Percentiles rank a stretch among this genome's conserved stretches.
These are phyloP conservation scores for Pichia pseudocactophila DNA, from an alignment of 805 yeast species.

Conservation along the genomic window DNA sequence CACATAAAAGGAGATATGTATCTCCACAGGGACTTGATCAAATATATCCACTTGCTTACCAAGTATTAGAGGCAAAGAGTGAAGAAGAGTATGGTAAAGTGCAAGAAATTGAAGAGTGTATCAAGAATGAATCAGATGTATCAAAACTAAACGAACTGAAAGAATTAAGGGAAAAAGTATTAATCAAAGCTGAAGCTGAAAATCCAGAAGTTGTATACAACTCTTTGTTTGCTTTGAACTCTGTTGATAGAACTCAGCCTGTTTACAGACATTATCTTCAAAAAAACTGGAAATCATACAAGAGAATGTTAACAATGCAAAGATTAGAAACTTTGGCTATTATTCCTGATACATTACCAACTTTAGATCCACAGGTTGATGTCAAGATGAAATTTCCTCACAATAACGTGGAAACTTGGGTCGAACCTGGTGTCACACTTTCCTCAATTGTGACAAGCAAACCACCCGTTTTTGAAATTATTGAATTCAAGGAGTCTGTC, in stretches of 20 bases:
- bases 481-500: constrained; percentile 53
- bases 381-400: constrained; percentile 68
- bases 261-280: constrained; percentile 66
- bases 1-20: constrained; percentile 43
- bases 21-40: constrained; percentile 65
- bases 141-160: constrained; percentile 12
- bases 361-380: constrained; percentile 71
- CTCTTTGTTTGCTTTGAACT: constrained; percentile 36
- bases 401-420: constrained; percentile 48
- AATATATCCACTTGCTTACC: constrained; percentile 63
- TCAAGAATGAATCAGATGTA: constrained; percentile 18
- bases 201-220: constrained; percentile 85
- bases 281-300: constrained; percentile 63
- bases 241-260: constrained; percentile 62
- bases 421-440: constrained; percentile 69
- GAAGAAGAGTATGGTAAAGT: constrained; percentile 32
- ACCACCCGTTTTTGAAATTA: constrained; percentile 71
- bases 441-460: constrained; percentile 65
- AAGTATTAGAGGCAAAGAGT: constrained; percentile 42
- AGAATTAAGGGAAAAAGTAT: constrained; percentile 25
- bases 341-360: constrained; percentile 91
- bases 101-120: constrained; percentile 27
- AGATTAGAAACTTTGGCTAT: constrained; percentile 77
- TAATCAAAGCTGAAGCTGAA: constrained; percentile 54
- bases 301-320: constrained; percentile 79